These are phyloP conservation scores for Cymbopogon citratus DNA, from an alignment of 176 grass and related monocot genomes.

Conservation along the genomic window DNA sequence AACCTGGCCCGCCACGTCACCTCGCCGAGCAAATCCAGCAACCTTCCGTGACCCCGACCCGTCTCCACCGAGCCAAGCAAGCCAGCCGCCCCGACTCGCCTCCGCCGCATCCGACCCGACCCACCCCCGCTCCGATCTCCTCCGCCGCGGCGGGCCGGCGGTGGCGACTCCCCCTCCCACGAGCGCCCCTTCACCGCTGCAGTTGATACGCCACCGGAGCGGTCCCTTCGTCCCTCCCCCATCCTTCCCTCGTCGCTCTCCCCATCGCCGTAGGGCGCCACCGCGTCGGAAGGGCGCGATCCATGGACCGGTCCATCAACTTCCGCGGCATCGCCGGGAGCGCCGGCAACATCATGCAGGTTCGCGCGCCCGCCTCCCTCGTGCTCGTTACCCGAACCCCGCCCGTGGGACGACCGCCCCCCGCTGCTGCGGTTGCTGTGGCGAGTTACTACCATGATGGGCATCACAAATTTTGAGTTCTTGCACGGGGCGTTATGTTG, in stretches of 20 bases:
- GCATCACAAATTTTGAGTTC: background rate
- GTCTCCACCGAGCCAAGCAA: no score
- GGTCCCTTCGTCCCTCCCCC: background rate
- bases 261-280: background rate
- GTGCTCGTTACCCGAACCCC: background rate
- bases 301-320: conserved; percentile 73
- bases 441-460: background rate
- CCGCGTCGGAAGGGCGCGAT: conserved; percentile 17
- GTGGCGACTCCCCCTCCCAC: no score
- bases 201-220: background rate
- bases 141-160: no score
- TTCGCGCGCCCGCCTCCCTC: background rate
- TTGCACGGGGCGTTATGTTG: background rate
- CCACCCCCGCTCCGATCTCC: no score
- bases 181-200: background rate
- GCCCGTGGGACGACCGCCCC: background rate
- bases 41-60: no score
- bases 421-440: background rate
- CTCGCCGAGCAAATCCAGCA: no score
- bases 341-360: conserved; percentile 92
- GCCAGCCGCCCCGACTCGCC: no score
- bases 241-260: background rate
- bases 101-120: no score
- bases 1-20: no score
- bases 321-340: conserved; percentile 79